phyloP scores from a whole-genome alignment of 2,329 filamentous ascomycete species.

The Knufia fluminis region DNA sequence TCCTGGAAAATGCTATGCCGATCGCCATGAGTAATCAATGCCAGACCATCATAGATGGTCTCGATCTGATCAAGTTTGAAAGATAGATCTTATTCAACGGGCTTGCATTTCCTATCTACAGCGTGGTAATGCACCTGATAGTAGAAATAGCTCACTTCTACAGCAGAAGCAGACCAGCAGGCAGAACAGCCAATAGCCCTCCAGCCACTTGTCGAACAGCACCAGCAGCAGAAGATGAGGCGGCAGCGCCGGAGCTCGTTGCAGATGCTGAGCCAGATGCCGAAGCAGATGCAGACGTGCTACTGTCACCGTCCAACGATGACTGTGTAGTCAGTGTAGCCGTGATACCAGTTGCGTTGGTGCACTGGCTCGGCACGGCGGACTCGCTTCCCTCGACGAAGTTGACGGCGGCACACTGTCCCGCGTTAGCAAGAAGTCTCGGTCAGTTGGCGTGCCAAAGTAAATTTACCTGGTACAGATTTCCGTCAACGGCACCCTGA shows the following conservation, averaged over 20 bases:
- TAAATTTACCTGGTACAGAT: slow-evolving; percentile 16
- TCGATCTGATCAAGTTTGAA: too few species aligned
- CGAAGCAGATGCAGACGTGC: background rate
- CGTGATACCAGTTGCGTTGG: slow-evolving; percentile 48
- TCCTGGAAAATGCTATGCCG: too few species aligned
- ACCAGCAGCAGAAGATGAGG: background rate
- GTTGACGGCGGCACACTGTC: slow-evolving; percentile 20
- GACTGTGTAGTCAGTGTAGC: slow-evolving; percentile 25
- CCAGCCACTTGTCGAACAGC: background rate
- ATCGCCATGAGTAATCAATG: too few species aligned
- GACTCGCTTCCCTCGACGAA: slow-evolving; percentile 16
- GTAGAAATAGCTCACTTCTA: background rate
- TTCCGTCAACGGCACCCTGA: slow-evolving; percentile 15
- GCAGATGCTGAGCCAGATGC: slow-evolving; percentile 9
- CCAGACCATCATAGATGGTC: too few species aligned
- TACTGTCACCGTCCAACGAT: slow-evolving; percentile 11
- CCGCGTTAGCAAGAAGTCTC: background rate
- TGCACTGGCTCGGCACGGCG: slow-evolving; percentile 39
- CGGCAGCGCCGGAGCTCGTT: slow-evolving; percentile 1
- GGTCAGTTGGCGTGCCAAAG: background rate
- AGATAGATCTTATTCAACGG: too few species aligned
- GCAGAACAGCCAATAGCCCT: background rate
- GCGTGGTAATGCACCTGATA: too few species aligned
- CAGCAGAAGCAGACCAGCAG: slow-evolving; percentile 1
- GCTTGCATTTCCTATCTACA: background rate